These are phyloP conservation scores for Annona cherimola DNA, from an alignment of 164 flowering plant species.

Conservation along the genomic window DNA sequence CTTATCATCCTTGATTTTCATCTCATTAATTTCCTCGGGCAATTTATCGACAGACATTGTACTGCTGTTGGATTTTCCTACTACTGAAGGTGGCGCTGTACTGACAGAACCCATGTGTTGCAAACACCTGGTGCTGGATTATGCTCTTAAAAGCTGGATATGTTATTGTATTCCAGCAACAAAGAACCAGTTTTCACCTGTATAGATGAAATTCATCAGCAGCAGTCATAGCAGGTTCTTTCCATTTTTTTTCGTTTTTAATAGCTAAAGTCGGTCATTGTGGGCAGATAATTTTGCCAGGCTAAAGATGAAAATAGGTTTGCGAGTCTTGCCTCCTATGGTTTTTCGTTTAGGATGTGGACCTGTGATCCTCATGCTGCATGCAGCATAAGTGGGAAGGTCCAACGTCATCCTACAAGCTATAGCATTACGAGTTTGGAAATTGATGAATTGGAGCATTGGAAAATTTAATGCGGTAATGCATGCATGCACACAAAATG, in stretches of 20 bases:
- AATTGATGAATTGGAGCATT: too few relatives aligned
- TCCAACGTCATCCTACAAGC: too few relatives aligned
- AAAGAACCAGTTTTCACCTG: neutral
- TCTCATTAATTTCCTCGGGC: slow-evolving; percentile 60
- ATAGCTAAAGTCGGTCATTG: neutral
- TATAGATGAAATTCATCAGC: neutral
- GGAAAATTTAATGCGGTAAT: too few relatives aligned
- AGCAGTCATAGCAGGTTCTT: neutral
- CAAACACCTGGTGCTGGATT: neutral
- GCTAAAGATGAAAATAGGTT: too few relatives aligned
- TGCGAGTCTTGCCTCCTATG: too few relatives aligned
- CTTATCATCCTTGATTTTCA: slow-evolving; percentile 70
- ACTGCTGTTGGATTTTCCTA: slow-evolving; percentile 30
- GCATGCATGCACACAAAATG: too few relatives aligned
- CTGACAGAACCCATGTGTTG: slow-evolving; percentile 39
- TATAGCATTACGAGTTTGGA: too few relatives aligned
- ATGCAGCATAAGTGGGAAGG: too few relatives aligned
- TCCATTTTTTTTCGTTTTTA: neutral
- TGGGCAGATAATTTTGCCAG: too few relatives aligned
- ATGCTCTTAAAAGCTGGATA: neutral
- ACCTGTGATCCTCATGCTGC: too few relatives aligned
- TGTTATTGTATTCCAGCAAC: neutral
- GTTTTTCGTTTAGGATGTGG: too few relatives aligned
- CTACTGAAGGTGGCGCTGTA: slow-evolving; percentile 24
- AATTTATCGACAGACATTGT: slow-evolving; percentile 49